phyloP scores from a whole-genome alignment of 805 yeast species.

The Sungouiella blattae region DNA sequence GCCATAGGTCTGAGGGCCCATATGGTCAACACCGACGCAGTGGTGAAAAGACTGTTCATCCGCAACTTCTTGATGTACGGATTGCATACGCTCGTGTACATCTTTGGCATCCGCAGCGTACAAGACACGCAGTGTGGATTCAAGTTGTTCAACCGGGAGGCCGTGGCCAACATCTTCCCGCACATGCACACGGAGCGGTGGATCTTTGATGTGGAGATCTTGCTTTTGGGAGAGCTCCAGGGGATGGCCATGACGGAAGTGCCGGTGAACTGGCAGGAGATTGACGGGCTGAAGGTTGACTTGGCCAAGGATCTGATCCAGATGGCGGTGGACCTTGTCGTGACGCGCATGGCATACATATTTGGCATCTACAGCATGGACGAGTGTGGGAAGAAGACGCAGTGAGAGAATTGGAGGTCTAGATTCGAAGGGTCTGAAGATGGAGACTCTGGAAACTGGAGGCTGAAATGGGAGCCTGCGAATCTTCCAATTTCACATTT shows the following conservation, averaged over 20 bases:
- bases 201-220: conserved; percentile 95
- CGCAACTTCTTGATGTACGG: conserved; percentile 93
- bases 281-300: conserved; percentile 91
- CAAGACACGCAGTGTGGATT: conserved; percentile 98
- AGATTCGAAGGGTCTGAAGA: neutral
- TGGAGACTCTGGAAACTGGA: neutral
- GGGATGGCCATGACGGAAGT: conserved; percentile 67
- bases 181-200: conserved; percentile 95
- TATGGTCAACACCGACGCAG: conserved; percentile 94
- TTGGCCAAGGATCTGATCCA: conserved; percentile 84
- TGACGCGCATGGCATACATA: conserved; percentile 83
- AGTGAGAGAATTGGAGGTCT: no score
- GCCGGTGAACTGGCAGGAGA: conserved; percentile 95
- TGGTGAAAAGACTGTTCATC: conserved; percentile 85
- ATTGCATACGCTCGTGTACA: conserved; percentile 76
- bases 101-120: conserved; percentile 84
- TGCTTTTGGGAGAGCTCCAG: conserved; percentile 75
- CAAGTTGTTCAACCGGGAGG: conserved; percentile 76
- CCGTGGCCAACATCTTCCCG: conserved; percentile 70
- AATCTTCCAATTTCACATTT: no score
- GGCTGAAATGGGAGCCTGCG: no score
- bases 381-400: conserved; percentile 13
- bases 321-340: conserved; percentile 93
- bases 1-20: conserved; percentile 95
- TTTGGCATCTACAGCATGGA: conserved; percentile 68